Percentiles rank a stretch among this genome's conserved stretches.
These are phyloP conservation scores for Trichoderma brevicompactum DNA, from an alignment of 2,329 filamentous ascomycete genomes.

Conservation along the genomic window DNA sequence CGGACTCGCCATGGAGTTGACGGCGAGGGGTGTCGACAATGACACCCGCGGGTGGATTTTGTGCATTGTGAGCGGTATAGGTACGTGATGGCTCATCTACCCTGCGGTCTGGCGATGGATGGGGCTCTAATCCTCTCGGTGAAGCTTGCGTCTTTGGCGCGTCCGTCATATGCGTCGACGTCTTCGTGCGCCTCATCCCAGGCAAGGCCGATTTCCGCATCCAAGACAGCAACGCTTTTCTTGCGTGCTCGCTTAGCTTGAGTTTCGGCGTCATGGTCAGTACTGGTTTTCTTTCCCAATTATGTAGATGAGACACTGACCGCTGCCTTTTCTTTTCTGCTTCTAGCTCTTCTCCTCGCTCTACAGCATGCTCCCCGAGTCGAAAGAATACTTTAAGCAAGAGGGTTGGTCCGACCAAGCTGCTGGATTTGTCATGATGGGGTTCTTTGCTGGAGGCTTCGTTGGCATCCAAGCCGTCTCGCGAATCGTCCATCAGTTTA, in stretches of 20 bases:
- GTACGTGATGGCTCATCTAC: slow-evolving; percentile 47
- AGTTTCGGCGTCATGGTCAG: slow-evolving; percentile 96
- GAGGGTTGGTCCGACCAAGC: slow-evolving; percentile 68
- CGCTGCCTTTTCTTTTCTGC: neutral
- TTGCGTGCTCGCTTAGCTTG: slow-evolving; percentile 85
- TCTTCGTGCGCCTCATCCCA: slow-evolving; percentile 73
- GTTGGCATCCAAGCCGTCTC: slow-evolving; percentile 76
- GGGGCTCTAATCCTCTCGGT: slow-evolving; percentile 18
- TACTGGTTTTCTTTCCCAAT: neutral
- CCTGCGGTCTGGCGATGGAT: neutral
- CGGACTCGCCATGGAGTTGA: slow-evolving; percentile 52
- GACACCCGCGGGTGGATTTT: slow-evolving; percentile 95
- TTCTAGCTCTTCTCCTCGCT: slow-evolving; percentile 84
- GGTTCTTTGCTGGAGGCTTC: slow-evolving; percentile 72
- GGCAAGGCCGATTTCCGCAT: slow-evolving; percentile 80
- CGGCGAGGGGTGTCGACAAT: slow-evolving; percentile 60
- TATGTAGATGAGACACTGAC: neutral
- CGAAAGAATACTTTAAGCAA: slow-evolving; percentile 74
- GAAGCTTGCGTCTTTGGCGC: slow-evolving; percentile 73
- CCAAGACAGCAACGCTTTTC: slow-evolving; percentile 84
- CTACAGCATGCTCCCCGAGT: slow-evolving; percentile 90
- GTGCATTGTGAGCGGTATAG: slow-evolving; percentile 77
- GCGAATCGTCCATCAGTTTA: slow-evolving; percentile 70
- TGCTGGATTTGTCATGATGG: slow-evolving; percentile 72
- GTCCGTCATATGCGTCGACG: slow-evolving; percentile 83